Conservation (phyloP, 73 alveolate genomes). For the Paramecium pentaurelia region DNA sequence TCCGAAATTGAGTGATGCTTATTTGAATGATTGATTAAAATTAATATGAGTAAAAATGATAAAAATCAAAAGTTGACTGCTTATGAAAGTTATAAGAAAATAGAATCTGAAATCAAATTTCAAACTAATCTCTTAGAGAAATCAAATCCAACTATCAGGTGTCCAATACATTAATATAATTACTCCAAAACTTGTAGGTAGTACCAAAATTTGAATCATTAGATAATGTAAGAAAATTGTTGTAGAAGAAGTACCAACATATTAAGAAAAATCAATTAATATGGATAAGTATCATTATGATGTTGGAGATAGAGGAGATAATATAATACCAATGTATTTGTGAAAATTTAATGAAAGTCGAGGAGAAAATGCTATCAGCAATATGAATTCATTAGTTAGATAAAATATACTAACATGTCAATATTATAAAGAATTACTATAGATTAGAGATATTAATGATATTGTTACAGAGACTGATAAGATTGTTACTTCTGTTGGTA, state of each 20-base stretch:
- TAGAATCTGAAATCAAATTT: conserved; percentile 1
- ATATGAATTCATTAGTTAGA: conserved; percentile 72
- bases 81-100: conserved; percentile 12
- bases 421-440: conserved; percentile 76
- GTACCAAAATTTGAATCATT: not conserved
- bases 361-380: conserved; percentile 37
- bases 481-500: conserved; percentile 73
- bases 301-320: conserved; percentile 31
- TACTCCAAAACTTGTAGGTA: conserved; percentile 35
- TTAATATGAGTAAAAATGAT: conserved; percentile 21
- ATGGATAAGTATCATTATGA: conserved; percentile 40
- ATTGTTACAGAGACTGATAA: conserved; percentile 75
- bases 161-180: conserved; percentile 38
- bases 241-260: not conserved
- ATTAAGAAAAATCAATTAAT: not conserved
- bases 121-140: conserved; percentile 3
- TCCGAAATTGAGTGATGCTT: conserved; percentile 19
- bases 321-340: not conserved
- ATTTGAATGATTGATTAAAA: conserved; percentile 33
- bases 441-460: conserved; percentile 67
- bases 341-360: not conserved
- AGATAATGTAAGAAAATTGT: conserved; percentile 31
- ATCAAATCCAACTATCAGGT: not conserved
- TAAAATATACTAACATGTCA: conserved; percentile 67
- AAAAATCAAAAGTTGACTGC: conserved; percentile 47